Base-by-base conservation (phyloP, 139 green algal genomes). In the Trebouxia sp. region DNA sequence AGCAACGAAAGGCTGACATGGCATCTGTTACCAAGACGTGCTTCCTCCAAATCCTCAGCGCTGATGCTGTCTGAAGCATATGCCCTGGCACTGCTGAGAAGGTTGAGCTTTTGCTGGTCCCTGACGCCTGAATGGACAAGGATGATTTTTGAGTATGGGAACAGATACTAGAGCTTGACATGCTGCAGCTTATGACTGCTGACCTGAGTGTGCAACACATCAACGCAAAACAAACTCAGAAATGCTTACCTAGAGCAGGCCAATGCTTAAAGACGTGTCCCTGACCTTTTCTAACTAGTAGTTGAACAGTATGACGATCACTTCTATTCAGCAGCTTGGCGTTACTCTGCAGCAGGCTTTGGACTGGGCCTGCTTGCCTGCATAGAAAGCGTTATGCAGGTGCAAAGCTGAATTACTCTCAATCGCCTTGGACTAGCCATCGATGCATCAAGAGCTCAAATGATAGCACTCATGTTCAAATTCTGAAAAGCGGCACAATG, bases 191-290 rank as follows among this genome's bases (percentile, higher is more conserved):
- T 22, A 22, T 69, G 48, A 47, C 28, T 43, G 6, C 58, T 35
- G 20, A 15, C 26, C 4, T 24, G 9, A 7, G 42, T 20, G n/a
- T 35, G 65, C 32, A 51, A 11, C 41, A 17, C 10, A 15, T 10
- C 3, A 32, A n/a, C 17, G 0, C 1, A 15, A 56, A 17, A 28
- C 53, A 41, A 5, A 56, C 37, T 35, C 24, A 22, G 48, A 11
- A 37, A 32, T 37, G 26, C 67, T 20, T 11, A 79, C 82, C 82
- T 70, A 53, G 65, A 43, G 76, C 66, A 43, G 82, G 76, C 82
- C 82, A 85, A 42, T 67, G 55, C 10, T 48, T 42, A 39, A 85
- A 85, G 8, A 85, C 32, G 43, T 85, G 66, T 9, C n/a, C 50
- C 5, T 82, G 66, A 32, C 82, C 82, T 43, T 41, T 20, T 30